Percentiles rank a stretch among this genome's conserved stretches.
Evolutionary conservation across 805 yeast species (phyloP).

Genomic region (Ogataea henricii): DNA sequence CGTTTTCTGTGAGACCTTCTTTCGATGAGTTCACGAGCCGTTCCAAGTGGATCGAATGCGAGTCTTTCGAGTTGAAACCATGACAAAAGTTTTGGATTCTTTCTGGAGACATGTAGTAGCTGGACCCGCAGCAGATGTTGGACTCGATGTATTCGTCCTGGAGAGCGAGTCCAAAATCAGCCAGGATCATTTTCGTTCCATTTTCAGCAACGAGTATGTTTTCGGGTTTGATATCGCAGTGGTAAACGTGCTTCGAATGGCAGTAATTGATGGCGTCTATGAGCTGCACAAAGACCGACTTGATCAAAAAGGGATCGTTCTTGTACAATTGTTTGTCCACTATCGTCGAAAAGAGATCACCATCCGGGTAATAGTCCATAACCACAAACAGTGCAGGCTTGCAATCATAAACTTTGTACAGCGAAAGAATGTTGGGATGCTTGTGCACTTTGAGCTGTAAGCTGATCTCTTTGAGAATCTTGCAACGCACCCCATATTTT

Average conservation of each 20-base stretch:
- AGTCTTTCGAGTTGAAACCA: constrained; percentile 35
- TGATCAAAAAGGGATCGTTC: constrained; percentile 51
- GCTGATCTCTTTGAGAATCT: constrained; percentile 63
- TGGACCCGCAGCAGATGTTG: constrained; percentile 81
- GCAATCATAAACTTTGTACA: constrained; percentile 70
- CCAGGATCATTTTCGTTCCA: constrained; percentile 59
- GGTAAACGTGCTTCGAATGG: constrained; percentile 81
- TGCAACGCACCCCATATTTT: constrained; percentile 36
- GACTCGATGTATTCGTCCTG: constrained; percentile 56
- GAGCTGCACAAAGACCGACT: constrained; percentile 70
- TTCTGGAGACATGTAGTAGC: constrained; percentile 94
- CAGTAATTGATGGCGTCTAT: constrained; percentile 81
- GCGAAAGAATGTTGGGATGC: constrained; percentile 77
- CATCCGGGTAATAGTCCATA: constrained; percentile 84
- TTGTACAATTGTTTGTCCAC: constrained; percentile 70
- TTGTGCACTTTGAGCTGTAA: constrained; percentile 73
- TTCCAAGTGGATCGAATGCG: constrained; percentile 34
- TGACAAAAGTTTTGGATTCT: constrained; percentile 48
- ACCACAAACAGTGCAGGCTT: constrained; percentile 64
- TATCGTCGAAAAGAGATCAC: constrained; percentile 84
- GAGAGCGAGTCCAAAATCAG: constrained; percentile 91
- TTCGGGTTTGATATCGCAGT: constrained; percentile 95
- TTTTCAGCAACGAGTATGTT: constrained; percentile 70
- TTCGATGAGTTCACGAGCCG: constrained; percentile 26
- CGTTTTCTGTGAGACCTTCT: constrained; percentile 32